Percentiles rank a stretch among this genome's conserved stretches.
These are phyloP conservation scores for Talaromyces sp. DNA, from an alignment of 2,329 filamentous ascomycete genomes.

Conservation along the genomic window DNA sequence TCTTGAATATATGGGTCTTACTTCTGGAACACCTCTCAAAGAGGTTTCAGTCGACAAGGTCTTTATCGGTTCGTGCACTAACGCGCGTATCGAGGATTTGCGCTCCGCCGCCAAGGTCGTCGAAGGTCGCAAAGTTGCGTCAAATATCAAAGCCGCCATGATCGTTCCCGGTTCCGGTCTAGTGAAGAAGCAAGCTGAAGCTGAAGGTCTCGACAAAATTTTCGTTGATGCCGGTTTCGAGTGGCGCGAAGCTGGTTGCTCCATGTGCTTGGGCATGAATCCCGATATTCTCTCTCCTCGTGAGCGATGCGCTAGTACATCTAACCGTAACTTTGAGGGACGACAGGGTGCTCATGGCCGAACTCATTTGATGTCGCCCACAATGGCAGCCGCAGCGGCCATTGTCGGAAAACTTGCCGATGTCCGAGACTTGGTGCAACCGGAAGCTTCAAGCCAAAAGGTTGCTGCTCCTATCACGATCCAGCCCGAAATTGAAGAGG, in stretches of 20 bases:
- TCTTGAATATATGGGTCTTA: conserved; percentile 94
- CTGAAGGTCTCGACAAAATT: conserved; percentile 88
- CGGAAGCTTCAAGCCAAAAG: conserved; percentile 43
- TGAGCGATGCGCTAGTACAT: conserved; percentile 92
- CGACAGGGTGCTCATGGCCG: conserved; percentile 87
- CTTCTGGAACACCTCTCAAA: conserved; percentile 80
- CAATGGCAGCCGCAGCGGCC: conserved; percentile 89
- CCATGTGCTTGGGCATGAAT: conserved; percentile 99
- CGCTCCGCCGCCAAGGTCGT: conserved; percentile 81
- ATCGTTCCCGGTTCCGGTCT: conserved; percentile 93
- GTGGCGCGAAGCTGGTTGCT: conserved; percentile 97
- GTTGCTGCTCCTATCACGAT: conserved; percentile 59
- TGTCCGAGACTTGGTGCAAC: conserved; percentile 69
- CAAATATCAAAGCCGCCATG: conserved; percentile 91
- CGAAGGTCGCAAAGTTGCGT: conserved; percentile 78
- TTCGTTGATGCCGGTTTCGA: conserved; percentile 91
- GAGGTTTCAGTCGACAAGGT: conserved; percentile 93
- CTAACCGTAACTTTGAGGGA: conserved; percentile 96
- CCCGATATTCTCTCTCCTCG: conserved; percentile 89
- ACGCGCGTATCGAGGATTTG: conserved; percentile 93
- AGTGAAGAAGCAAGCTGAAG: conserved; percentile 86
- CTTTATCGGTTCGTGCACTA: conserved; percentile 97
- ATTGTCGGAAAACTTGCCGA: conserved; percentile 89
- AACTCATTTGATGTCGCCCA: conserved; percentile 94
- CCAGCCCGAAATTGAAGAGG: conserved; percentile 56